Conservation (phyloP, 1,284 basidiomycete species). For the Sanghuangporus sanghuang region DNA sequence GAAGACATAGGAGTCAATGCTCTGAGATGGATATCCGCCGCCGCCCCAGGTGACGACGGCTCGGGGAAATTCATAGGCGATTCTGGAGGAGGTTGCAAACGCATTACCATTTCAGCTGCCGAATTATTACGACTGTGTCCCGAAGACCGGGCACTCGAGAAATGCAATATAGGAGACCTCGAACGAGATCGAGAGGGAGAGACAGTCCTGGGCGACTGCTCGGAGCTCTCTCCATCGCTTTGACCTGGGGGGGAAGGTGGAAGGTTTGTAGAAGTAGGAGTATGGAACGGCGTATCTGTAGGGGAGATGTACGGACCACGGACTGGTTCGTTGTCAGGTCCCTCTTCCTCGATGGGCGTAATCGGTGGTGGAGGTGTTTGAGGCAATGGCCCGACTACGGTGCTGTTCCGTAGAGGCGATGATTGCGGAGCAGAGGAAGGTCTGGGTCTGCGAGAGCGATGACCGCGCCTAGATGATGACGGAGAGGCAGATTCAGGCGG, state of each 20-base stretch:
- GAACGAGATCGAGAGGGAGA: constrained; percentile 28
- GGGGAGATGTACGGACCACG: constrained; percentile 53
- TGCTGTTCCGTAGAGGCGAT: constrained; percentile 52
- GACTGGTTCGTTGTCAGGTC: constrained; percentile 35
- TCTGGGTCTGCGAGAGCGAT: constrained; percentile 47
- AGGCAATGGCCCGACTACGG: constrained; percentile 39
- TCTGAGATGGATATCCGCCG: constrained; percentile 75
- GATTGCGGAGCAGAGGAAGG: constrained; percentile 42
- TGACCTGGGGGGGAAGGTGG: constrained; percentile 40
- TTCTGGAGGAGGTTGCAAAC: constrained; percentile 71
- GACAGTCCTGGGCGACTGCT: constrained; percentile 46
- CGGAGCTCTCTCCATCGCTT: constrained; percentile 20
- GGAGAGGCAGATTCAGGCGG: constrained; percentile 45
- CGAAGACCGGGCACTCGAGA: constrained; percentile 33
- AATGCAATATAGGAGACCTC: constrained; percentile 27
- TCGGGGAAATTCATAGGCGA: constrained; percentile 61
- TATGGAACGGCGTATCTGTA: constrained; percentile 59
- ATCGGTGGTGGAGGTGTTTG: constrained; percentile 70
- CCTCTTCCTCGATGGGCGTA: constrained; percentile 67
- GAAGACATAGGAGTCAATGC: constrained; percentile 38
- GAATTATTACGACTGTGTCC: constrained; percentile 29
- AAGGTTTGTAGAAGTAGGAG: constrained; percentile 43
- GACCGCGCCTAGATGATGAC: constrained; percentile 47
- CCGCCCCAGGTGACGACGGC: constrained; percentile 71
- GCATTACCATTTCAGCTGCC: constrained; percentile 51